These are phyloP conservation scores for Sporothrix protearum DNA, from an alignment of 2,329 filamentous ascomycete genomes.

Conservation along the genomic window DNA sequence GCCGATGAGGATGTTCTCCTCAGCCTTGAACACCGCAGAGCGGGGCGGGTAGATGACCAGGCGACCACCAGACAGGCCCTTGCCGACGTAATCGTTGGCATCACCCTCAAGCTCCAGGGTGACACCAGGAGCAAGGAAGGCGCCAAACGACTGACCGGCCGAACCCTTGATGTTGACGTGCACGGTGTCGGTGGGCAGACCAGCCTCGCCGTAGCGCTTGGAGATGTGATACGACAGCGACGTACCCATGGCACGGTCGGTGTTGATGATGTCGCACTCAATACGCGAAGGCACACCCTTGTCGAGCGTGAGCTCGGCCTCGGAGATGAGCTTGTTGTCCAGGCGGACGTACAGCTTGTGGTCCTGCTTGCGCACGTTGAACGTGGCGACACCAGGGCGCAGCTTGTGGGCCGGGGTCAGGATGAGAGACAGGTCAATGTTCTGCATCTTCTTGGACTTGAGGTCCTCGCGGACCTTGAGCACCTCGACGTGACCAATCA, in stretches of 20 bases:
- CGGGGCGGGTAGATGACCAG: constrained; percentile 91
- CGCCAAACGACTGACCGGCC: constrained; percentile 93
- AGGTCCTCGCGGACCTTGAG: constrained; percentile 85
- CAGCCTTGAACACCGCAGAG: constrained; percentile 86
- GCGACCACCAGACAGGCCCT: constrained; percentile 88
- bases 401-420: constrained; percentile 94
- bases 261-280: constrained; percentile 95
- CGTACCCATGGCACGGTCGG: constrained; percentile 87
- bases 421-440: constrained; percentile 89
- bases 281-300: constrained; percentile 91
- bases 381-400: constrained; percentile 88
- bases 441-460: constrained; percentile 81
- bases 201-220: constrained; percentile 83
- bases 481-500: constrained; percentile 89
- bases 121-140: constrained; percentile 87
- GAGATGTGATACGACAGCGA: constrained; percentile 95
- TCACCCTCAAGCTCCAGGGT: constrained; percentile 95
- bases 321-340: constrained; percentile 95
- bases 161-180: constrained; percentile 96
- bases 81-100: constrained; percentile 94
- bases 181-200: constrained; percentile 86
- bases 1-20: constrained; percentile 90
- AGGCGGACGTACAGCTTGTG: constrained; percentile 88
- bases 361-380: constrained; percentile 97
- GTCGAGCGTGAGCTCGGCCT: constrained; percentile 89